A percentile compares a stretch with the other conserved stretches of the same genome.
Evolutionary conservation across 169 alveolate genomes (phyloP).

Genomic region (Neospora caninum): DNA sequence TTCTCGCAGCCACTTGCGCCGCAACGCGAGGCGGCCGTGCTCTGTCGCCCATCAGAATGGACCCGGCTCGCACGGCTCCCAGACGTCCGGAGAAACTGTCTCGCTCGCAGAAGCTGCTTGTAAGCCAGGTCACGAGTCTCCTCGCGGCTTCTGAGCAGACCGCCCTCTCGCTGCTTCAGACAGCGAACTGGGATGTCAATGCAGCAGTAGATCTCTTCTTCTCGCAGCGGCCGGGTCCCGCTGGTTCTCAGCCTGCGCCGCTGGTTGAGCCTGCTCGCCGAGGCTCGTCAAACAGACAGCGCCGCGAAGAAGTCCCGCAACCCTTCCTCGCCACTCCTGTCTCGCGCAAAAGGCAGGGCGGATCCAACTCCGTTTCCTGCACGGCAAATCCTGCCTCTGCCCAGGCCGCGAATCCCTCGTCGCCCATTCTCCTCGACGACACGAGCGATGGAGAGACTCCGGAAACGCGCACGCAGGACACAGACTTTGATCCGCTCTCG

Average conservation of each 20-base stretch:
- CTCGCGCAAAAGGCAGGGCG: not conserved
- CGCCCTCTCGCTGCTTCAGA: not conserved
- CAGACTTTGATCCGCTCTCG: not conserved
- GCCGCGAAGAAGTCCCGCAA: not conserved
- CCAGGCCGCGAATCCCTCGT: not conserved
- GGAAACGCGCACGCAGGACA: not conserved
- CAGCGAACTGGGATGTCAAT: not conserved
- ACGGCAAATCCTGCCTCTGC: not conserved
- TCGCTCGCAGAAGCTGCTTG: not conserved
- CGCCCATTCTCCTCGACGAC: not conserved
- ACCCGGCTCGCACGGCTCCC: not conserved
- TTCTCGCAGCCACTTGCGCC: not conserved
- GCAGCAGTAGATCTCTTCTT: conserved; percentile 21
- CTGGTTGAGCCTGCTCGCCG: not conserved
- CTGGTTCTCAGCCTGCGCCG: not conserved
- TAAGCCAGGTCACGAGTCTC: not conserved
- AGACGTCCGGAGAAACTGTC: not conserved
- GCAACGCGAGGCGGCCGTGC: not conserved
- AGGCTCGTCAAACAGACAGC: not conserved
- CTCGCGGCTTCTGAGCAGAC: not conserved
- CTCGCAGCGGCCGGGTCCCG: not conserved
- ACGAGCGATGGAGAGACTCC: not conserved
- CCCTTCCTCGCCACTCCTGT: not conserved
- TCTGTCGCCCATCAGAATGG: not conserved
- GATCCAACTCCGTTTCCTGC: not conserved